Percentiles rank a stretch among this genome's conserved stretches.
Evolutionary conservation across 2,329 filamentous ascomycete genomes (phyloP).

Genomic region (Trichoderma atrobrunneum): DNA sequence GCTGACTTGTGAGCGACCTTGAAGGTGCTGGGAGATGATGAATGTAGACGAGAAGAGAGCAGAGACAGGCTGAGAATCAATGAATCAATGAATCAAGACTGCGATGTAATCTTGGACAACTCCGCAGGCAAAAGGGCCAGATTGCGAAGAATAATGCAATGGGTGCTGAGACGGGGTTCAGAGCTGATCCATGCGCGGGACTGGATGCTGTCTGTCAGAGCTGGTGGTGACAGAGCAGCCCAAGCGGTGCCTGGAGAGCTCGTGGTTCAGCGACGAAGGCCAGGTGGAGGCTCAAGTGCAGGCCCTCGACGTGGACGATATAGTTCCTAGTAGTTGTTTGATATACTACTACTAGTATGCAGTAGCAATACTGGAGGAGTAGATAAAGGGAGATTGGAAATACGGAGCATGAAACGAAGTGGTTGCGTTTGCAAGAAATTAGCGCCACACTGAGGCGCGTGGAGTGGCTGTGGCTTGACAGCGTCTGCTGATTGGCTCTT

Average conservation of each 20-base stretch:
- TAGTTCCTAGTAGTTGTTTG: neutral
- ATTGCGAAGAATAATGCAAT: neutral
- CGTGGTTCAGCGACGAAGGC: neutral
- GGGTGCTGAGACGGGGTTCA: neutral
- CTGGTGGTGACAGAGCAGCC: slow-evolving; percentile 3
- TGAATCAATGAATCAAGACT: neutral
- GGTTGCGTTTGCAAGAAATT: slow-evolving; percentile 8
- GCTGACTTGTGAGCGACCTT: slow-evolving; percentile 1
- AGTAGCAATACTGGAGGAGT: neutral
- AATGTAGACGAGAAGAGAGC: neutral
- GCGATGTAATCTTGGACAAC: neutral
- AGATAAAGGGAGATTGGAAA: slow-evolving; percentile 18
- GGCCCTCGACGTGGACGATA: neutral
- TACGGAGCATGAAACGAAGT: slow-evolving; percentile 18
- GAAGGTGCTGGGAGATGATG: neutral
- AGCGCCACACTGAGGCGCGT: slow-evolving; percentile 18
- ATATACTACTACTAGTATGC: neutral
- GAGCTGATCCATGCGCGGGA: slow-evolving; percentile 11
- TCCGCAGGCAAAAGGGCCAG: neutral
- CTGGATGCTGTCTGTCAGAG: neutral
- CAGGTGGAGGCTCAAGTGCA: neutral
- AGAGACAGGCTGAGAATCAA: neutral
- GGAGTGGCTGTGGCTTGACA: slow-evolving; percentile 17
- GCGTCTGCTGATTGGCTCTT: neutral
- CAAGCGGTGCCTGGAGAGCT: slow-evolving; percentile 3